Base-by-base conservation (phyloP, 164 flowering plant species). In the Magnolia officinalis region DNA sequence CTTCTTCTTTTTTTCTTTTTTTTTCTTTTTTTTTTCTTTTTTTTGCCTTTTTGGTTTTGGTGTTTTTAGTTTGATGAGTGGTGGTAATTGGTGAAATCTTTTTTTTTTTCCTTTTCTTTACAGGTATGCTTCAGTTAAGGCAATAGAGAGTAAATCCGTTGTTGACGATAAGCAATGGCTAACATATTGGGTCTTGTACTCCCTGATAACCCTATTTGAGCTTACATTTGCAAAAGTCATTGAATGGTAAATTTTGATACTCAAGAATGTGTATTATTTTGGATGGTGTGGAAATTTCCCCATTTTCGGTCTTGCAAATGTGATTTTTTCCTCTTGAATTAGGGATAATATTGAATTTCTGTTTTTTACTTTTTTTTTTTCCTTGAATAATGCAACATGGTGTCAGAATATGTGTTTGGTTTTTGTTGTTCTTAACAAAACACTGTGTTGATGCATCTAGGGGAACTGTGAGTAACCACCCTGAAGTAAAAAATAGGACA, bases 161-260 rank as follows among this genome's bases (percentile, higher is more conserved):
- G 73, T 74, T 1, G 97, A 95, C 74, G 95, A 93, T 85, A 90
- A 84, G 74, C 98, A 95, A 76, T 95, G 97, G 98, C 92, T 95
- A 4, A 95, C 93, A 5, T 91, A 92, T 75, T 92, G 95, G 97
- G 85, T 91, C 77, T 88, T 91, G 14, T 86, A 92, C 78, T 95
- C 98, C 21, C 78, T 95, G 86, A 86, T 93, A 21, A 90, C 97
- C 4, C 89, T 93, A 63, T 86, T 91, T 26, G 97, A 93, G 87
- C 92, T 95, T 74, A 91, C 97, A 31, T 92, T 91, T 74, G 84
- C 89, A 70, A 91, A 84, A 79, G 65, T 88, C 73, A 82, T 92
- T 78, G 93, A 88, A 74, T 92, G 91, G 98, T 94, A 87, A 83
- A 8, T 67, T 67, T 67, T 0, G 71, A 29, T 67, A 11, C n/a